Evolutionary conservation across 2,329 filamentous ascomycete species (phyloP), one percentile per base, ranked within the genome.

Genomic region (Claviceps digitariae): DNA sequence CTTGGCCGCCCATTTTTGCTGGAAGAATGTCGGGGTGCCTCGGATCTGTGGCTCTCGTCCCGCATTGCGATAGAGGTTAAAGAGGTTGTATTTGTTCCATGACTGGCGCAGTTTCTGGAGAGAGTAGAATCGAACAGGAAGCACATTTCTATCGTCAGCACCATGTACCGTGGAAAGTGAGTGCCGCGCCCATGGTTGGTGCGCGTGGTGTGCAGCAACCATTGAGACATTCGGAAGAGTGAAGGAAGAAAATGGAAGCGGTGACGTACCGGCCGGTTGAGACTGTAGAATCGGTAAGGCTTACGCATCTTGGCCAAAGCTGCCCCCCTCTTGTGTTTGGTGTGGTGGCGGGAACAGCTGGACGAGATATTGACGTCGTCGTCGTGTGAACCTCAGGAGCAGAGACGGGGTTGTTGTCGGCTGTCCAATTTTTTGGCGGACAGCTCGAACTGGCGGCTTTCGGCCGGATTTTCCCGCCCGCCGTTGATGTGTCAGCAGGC

Each of bases 1-100:
- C 72, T 98, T 98, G 63, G 91, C 87, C 1, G 72, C 70, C 91
- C 91, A 98, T 84, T 98, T 98, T 72, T 97, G 91, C 76, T 97
- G 91, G 78, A 95, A 98, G 73, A 93, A 94, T 46, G 90, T 96
- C 57, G 72, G 70, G 50, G 60, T 61, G 17, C 66, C 63, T 21
- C 59, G 64, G 34, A 65, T 62, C 25, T 59, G 58, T 6, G 63
- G 57, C 61, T 64, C 67, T 49, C 59, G 59, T 17, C 67, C 68
- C 31, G 61, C 61, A 21, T 61, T 60, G 43, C 67, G 66, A 50
- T 75, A 72, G 59, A 98, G 73, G 72, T 96, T 96, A 81, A 87
- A 98, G 58, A 98, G 78, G 67, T 95, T 95, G 77, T 89, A 90
- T 74, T 95, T 95, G 76, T 89, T 95, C 93, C 91, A 96, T 75